Conservation (phyloP, 352 stramenopile genomes). For the Albugo laibachii region DNA sequence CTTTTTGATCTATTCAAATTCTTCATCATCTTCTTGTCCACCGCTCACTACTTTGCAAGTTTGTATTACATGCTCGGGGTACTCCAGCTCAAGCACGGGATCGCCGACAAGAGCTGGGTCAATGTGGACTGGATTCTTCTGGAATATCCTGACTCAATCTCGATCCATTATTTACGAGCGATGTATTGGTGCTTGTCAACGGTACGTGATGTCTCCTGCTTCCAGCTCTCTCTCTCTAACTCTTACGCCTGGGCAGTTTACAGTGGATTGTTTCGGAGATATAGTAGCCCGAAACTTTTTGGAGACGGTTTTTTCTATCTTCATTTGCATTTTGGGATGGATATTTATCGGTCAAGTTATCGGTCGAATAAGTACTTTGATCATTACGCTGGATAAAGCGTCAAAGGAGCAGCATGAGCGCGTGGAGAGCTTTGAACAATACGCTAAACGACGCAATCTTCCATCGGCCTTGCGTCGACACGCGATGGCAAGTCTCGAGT, state of each 20-base stretch:
- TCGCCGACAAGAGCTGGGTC: constrained; percentile 27
- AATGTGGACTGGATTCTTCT: constrained; percentile 26
- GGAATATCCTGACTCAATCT: constrained; percentile 23
- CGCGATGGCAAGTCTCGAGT: constrained; percentile 23
- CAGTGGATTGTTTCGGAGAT: constrained; percentile 56
- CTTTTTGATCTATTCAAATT: constrained; percentile 32
- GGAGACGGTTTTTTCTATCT: constrained; percentile 30
- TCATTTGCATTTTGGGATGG: constrained; percentile 50
- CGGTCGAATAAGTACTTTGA: constrained; percentile 40
- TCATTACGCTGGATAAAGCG: constrained; percentile 39
- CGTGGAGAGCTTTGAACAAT: constrained; percentile 46
- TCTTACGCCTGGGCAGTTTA: constrained; percentile 21
- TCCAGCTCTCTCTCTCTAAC: background rate
- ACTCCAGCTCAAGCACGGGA: constrained; percentile 13
- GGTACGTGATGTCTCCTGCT: constrained; percentile 11
- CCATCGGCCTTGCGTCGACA: constrained; percentile 19
- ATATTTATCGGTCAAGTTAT: constrained; percentile 63
- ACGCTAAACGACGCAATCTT: constrained; percentile 29
- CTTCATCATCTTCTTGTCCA: constrained; percentile 33
- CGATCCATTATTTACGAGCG: constrained; percentile 47
- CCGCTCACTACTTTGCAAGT: constrained; percentile 26
- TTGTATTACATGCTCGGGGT: constrained; percentile 27
- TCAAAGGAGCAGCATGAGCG: constrained; percentile 26
- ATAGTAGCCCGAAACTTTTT: constrained; percentile 39
- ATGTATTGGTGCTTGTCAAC: constrained; percentile 61